Evolutionary conservation across 345 rosid genomes (phyloP).

Genomic region (Brassica cretica): DNA sequence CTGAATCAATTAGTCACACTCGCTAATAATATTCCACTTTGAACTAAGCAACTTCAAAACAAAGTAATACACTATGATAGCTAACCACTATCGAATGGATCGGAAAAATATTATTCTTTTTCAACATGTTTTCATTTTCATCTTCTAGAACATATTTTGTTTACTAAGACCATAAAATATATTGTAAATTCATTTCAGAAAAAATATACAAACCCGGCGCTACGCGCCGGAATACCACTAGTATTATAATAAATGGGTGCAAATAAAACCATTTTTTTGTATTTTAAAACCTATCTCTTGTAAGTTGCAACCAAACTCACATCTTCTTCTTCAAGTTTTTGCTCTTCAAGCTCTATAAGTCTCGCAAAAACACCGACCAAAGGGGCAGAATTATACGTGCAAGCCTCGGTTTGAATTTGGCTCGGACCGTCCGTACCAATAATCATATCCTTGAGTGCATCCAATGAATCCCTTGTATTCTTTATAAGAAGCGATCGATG

Average conservation of each 20-base stretch:
- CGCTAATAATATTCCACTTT: no score
- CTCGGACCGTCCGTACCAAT: conserved; percentile 48
- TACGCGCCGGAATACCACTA: no score
- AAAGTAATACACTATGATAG: no score
- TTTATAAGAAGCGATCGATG: conserved; percentile 73
- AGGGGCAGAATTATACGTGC: conserved; percentile 62
- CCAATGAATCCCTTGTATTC: conserved; percentile 82
- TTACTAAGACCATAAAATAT: no score
- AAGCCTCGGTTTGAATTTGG: conserved; percentile 61
- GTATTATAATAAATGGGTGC: conserved; percentile 1
- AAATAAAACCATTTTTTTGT: conserved; percentile 8
- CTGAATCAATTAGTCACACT: no score
- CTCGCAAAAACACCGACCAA: conserved; percentile 71
- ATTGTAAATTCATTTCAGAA: no score
- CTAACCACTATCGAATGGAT: no score
- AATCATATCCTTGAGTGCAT: conserved; percentile 82
- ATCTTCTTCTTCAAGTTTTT: conserved; percentile 31
- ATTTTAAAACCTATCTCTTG: conserved; percentile 14
- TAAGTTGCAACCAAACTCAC: conserved; percentile 57
- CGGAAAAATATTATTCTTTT: no score
- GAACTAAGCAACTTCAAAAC: no score
- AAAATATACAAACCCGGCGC: no score
- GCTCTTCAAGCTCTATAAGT: conserved; percentile 51
- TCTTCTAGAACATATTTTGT: no score
- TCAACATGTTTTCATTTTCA: no score